Conservation (phyloP, 805 yeast genomes). For the Tanozyma kutaoensis region DNA sequence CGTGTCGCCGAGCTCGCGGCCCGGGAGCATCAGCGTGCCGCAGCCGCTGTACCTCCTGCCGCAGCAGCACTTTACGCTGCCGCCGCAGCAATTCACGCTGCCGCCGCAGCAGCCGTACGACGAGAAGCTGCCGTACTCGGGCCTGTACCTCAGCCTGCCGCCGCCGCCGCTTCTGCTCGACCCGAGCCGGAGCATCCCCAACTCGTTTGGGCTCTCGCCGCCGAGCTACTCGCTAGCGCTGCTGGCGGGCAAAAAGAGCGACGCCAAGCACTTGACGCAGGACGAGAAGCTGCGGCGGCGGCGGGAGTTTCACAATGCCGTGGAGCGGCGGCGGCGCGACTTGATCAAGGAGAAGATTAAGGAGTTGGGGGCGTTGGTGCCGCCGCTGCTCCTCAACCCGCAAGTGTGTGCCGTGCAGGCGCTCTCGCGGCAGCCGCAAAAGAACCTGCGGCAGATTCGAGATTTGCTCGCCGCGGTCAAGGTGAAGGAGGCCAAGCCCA, state of each 20-base stretch:
- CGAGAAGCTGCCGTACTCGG: slow-evolving; percentile 16
- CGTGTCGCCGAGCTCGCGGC: slow-evolving; percentile 9
- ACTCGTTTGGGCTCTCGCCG: slow-evolving; percentile 2
- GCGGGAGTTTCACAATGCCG: slow-evolving; percentile 87
- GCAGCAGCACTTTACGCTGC: slow-evolving; percentile 16
- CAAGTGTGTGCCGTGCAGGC: slow-evolving; percentile 28
- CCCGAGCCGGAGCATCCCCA: slow-evolving; percentile 4
- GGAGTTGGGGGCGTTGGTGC: slow-evolving; percentile 70
- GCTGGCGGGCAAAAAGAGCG: too few relatives aligned
- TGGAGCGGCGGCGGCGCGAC: slow-evolving; percentile 85
- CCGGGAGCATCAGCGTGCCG: slow-evolving; percentile 18
- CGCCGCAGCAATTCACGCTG: slow-evolving; percentile 19
- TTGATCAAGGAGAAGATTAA: slow-evolving; percentile 79
- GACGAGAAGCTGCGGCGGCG: slow-evolving; percentile 68
- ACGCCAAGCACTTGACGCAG: slow-evolving; percentile 29
- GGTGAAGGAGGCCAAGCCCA: slow-evolving; percentile 61
- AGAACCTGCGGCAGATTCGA: slow-evolving; percentile 17
- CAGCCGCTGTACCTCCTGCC: slow-evolving; percentile 9
- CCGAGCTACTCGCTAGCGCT: slow-evolving; percentile 3
- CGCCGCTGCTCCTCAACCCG: slow-evolving; percentile 52
- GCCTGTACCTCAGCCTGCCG: slow-evolving; percentile 23
- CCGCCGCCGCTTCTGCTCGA: slow-evolving; percentile 11
- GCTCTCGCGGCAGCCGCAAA: slow-evolving; percentile 19
- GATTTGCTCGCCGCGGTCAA: slow-evolving; percentile 25
- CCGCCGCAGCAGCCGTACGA: slow-evolving; percentile 17